A percentile compares a stretch with the other conserved stretches of the same genome.
These are phyloP conservation scores for Syncephalastrum sp. DNA, from an alignment of 371 early-diverging fungal species.

Conservation along the genomic window DNA sequence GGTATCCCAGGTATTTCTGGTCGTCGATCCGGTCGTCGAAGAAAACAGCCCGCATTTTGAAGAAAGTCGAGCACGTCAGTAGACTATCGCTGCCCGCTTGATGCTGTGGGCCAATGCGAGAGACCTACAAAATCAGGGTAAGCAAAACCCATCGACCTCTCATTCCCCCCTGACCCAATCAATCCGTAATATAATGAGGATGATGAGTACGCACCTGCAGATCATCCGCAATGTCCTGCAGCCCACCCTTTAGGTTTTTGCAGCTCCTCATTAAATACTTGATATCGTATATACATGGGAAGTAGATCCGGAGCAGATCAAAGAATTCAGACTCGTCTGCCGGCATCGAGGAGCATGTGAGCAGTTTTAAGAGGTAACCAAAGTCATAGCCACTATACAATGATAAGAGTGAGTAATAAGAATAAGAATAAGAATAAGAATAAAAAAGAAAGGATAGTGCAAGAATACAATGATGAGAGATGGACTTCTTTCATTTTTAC, in stretches of 20 bases:
- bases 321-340: constrained; percentile 95
- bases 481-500: constrained; percentile 36
- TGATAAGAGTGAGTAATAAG: constrained; percentile 1
- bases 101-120: constrained; percentile 97
- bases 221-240: constrained; percentile 99
- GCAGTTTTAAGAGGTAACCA: constrained; percentile 97
- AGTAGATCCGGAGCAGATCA: constrained; percentile 89
- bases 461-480: background rate
- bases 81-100: constrained; percentile 99
- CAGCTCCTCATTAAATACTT: constrained; percentile 98
- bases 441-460: too few species aligned
- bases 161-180: background rate
- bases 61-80: constrained; percentile 95
- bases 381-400: constrained; percentile 95
- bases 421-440: background rate
- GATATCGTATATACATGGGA: constrained; percentile 99
- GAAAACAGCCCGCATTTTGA: constrained; percentile 93
- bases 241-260: constrained; percentile 95
- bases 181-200: background rate
- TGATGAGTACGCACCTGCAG: constrained; percentile 63
- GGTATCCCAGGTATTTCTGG: constrained; percentile 77
- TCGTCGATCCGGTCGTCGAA: constrained; percentile 96
- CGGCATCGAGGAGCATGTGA: constrained; percentile 92
- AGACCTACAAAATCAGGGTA: constrained; percentile 48
- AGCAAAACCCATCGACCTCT: background rate